A percentile compares a stretch with the other conserved stretches of the same genome.
Conservation (phyloP, 768 basidiomycete genomes). For the Phanerochaete sordida region DNA sequence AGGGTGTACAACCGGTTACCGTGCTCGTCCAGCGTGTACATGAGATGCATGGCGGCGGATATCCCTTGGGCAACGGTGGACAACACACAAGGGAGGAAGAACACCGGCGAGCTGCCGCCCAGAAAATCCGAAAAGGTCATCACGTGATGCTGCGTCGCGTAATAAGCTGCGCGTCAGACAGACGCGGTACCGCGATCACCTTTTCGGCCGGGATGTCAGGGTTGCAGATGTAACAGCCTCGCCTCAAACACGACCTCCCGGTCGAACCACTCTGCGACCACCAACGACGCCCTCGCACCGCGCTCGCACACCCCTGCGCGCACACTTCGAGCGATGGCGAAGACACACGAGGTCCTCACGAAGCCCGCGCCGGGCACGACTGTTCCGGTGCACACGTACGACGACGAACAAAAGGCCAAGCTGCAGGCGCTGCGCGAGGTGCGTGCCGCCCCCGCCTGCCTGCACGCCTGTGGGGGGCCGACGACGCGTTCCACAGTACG, state of each 20-base stretch:
- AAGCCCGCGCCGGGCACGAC: slow-evolving; percentile 50
- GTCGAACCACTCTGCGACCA: not conserved
- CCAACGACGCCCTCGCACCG: not conserved
- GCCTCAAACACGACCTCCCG: not conserved
- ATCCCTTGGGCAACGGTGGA: not conserved
- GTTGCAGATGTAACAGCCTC: not conserved
- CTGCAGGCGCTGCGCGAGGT: slow-evolving; percentile 64
- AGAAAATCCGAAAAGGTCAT: not conserved
- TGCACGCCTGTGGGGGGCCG: too few species aligned
- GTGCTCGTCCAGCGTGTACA: slow-evolving; percentile 80
- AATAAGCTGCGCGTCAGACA: slow-evolving; percentile 1
- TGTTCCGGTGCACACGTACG: slow-evolving; percentile 55
- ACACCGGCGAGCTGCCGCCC: not conserved
- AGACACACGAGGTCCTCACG: slow-evolving; percentile 49
- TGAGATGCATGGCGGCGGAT: slow-evolving; percentile 79
- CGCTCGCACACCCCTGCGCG: not conserved
- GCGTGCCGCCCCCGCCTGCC: slow-evolving; percentile 16
- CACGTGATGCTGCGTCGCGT: slow-evolving; percentile 2
- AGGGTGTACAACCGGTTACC: slow-evolving; percentile 91
- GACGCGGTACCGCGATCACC: not conserved
- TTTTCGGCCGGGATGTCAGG: not conserved
- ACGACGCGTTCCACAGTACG: too few species aligned
- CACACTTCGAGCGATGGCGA: slow-evolving; percentile 28
- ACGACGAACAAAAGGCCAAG: slow-evolving; percentile 56
- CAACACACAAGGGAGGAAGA: not conserved